Base-by-base conservation (phyloP, 2,329 filamentous ascomycete genomes). In the Chaetothyriales sp. region DNA sequence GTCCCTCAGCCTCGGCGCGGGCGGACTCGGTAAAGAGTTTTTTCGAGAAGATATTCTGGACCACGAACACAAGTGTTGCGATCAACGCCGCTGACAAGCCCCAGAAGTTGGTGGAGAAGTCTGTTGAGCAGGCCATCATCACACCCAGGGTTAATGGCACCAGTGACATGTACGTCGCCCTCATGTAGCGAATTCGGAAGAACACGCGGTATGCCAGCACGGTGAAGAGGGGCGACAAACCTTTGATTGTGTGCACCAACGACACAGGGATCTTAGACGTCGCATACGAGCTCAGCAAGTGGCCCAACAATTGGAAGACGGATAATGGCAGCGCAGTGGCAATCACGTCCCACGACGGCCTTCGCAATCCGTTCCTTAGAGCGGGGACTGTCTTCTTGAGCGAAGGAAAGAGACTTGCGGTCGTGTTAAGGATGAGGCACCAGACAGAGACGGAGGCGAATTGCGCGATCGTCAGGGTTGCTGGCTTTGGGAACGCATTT, bases 11-110 rank as follows among this genome's bases (percentile, higher is more conserved):
- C 67, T 95, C 90, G 1, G 86, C 85, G 52, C 81, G 81, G 5
- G 87, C 83, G 5, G 86, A 87, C 64, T 95, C 89, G 66, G 95
- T 98, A 73, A 98, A 98, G 8, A 98, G 80, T 58, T 87, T 86
- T 69, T 98, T 98, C 18, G 90, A 96, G 58, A 95, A 94, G 51
- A 98, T 98, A 64, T 98, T 98, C 64, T 98, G 92, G 0, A 88
- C 92, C 36, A 98, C 92, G 63, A 98, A 98, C 57, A 96, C 84
- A 51, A 96, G 73, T 6, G 92, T 87, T n/a, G 87, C 89, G 32
- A 86, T 72, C 39, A 98, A 82, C 2, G 92, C 89, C 62, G 89
- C 90, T 9, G 90, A 62, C 18, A 98, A 84, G n/a, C 92, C 92
- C 48, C 92, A 76, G 55, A 95, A 77, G 63, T 98, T 89, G 26